Conservation (phyloP, 306 rosid genomes). For the Sesbania bispinosa region DNA sequence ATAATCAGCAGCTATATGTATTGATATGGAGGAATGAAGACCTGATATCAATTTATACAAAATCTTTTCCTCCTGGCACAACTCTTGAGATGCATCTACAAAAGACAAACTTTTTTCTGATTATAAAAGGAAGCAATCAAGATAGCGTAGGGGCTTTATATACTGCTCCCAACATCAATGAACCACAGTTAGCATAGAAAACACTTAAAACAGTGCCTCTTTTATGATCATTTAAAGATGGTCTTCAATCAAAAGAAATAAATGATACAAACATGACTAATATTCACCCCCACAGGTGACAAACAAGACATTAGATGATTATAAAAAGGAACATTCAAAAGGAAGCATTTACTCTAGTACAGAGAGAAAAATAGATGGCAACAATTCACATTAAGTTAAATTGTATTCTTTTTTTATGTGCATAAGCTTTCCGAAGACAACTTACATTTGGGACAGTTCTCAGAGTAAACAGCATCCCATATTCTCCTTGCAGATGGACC, state of each 20-base stretch:
- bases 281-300: background rate
- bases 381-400: too few species aligned
- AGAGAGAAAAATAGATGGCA: background rate
- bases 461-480: constrained; percentile 89
- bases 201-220: background rate
- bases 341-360: background rate
- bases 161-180: background rate
- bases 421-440: background rate
- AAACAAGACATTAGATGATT: constrained; percentile 1
- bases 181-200: background rate
- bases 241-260: background rate
- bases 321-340: background rate
- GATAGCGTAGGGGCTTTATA: constrained; percentile 15
- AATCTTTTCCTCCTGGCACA: constrained; percentile 81
- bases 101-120: background rate
- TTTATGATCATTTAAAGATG: background rate
- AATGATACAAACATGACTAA: background rate
- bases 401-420: too few species aligned
- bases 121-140: background rate
- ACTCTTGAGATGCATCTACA: constrained; percentile 79
- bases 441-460: constrained; percentile 98
- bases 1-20: constrained; percentile 91
- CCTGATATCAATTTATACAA: constrained; percentile 97
- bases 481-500: constrained; percentile 97
- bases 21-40: constrained; percentile 93